A percentile compares a stretch with the other conserved stretches of the same genome.
Evolutionary conservation across 805 yeast genomes (phyloP).

Genomic region (Wickerhamomyces hampshirensis): DNA sequence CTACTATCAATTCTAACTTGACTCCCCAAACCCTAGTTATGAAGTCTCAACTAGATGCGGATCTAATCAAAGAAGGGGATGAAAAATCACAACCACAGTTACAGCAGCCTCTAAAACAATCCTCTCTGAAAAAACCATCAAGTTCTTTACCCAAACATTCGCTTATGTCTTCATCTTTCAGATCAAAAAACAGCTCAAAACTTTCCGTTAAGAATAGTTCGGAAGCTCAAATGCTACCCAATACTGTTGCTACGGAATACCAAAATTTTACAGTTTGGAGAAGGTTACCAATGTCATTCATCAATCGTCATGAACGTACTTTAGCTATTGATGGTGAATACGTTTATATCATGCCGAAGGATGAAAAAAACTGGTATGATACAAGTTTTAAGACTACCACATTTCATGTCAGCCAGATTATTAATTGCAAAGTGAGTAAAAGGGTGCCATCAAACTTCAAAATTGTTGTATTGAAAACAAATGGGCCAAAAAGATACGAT

Average conservation of each 20-base stretch:
- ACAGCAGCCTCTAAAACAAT: background rate
- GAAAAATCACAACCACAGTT: background rate
- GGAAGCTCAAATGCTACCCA: conserved; percentile 18
- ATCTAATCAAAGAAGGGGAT: background rate
- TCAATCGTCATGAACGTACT: conserved; percentile 74
- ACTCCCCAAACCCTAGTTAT: conserved; percentile 26
- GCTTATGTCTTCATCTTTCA: conserved; percentile 25
- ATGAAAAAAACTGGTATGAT: conserved; percentile 70
- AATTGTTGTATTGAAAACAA: conserved; percentile 64
- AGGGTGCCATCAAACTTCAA: conserved; percentile 79
- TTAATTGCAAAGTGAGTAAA: conserved; percentile 68
- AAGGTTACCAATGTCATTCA: conserved; percentile 79
- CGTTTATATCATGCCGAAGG: conserved; percentile 77
- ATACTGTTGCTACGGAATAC: conserved; percentile 37
- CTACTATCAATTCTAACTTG: conserved; percentile 23
- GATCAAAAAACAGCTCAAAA: conserved; percentile 29
- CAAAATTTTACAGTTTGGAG: conserved; percentile 87
- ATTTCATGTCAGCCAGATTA: conserved; percentile 76
- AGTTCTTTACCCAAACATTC: background rate
- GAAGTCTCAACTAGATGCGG: conserved; percentile 4
- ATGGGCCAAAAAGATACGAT: conserved; percentile 77
- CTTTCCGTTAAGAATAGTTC: conserved; percentile 22
- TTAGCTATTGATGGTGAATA: conserved; percentile 93
- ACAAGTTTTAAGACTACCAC: conserved; percentile 71
- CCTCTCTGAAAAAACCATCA: too few species aligned